Conservation (phyloP, 2,329 filamentous ascomycete genomes). For the Dactylonectria estremocensis region DNA sequence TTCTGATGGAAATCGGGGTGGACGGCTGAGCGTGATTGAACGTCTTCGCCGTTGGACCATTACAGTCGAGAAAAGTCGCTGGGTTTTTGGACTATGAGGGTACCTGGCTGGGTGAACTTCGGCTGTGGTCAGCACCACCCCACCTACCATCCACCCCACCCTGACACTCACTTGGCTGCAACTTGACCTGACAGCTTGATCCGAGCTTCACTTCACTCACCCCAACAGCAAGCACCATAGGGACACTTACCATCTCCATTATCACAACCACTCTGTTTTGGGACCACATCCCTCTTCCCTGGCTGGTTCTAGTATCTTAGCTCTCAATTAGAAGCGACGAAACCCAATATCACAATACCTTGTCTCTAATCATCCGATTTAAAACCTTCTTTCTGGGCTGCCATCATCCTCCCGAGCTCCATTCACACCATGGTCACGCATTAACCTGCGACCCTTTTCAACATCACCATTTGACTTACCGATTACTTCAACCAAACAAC, state of each 20-base stretch:
- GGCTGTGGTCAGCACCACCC: background rate
- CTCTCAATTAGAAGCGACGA: background rate
- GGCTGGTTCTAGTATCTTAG: background rate
- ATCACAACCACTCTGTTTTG: background rate
- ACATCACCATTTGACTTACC: conserved; percentile 24
- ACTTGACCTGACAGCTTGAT: background rate
- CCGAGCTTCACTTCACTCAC: too few relatives aligned
- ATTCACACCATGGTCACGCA: background rate
- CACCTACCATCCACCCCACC: too few relatives aligned
- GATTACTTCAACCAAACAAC: background rate
- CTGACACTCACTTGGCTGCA: background rate
- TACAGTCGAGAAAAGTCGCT: conserved; percentile 64
- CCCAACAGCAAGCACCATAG: too few relatives aligned
- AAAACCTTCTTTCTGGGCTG: too few relatives aligned
- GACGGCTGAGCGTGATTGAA: conserved; percentile 66
- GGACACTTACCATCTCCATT: background rate
- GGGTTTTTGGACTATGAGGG: conserved; percentile 45
- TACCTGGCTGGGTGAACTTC: conserved; percentile 21
- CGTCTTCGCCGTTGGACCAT: conserved; percentile 75
- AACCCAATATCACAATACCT: background rate
- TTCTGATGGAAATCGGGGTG: conserved; percentile 69
- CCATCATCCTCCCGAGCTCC: background rate
- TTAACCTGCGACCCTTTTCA: background rate
- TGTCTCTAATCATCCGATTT: background rate
- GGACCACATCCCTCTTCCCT: conserved; percentile 2